Evolutionary conservation across 1,284 basidiomycete species (phyloP).

Genomic region (Phenoliferia sp.): DNA sequence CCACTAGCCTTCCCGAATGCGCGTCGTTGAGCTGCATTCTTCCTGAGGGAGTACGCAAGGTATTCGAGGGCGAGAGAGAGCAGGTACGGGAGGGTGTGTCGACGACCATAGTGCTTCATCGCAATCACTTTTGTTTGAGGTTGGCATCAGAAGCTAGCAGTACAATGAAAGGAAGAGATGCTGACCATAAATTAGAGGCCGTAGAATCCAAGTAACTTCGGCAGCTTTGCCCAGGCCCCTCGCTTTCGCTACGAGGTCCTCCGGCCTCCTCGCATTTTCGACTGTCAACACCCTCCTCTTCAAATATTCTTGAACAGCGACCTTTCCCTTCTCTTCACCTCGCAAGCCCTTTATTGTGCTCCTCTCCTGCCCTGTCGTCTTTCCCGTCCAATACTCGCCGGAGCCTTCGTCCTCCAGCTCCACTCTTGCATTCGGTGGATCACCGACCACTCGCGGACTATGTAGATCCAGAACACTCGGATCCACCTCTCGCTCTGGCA

Average conservation of each 20-base stretch:
- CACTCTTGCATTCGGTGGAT: not conserved
- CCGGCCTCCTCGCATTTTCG: slow-evolving; percentile 36
- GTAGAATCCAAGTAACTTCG: slow-evolving; percentile 40
- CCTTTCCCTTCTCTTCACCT: slow-evolving; percentile 10
- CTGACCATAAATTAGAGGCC: slow-evolving; percentile 41
- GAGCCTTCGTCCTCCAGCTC: slow-evolving; percentile 12
- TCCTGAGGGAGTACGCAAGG: slow-evolving; percentile 36
- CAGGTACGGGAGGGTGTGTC: slow-evolving; percentile 38
- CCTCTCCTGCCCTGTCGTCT: slow-evolving; percentile 26
- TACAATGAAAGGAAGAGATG: not conserved
- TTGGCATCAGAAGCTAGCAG: not conserved
- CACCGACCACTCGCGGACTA: slow-evolving; percentile 12
- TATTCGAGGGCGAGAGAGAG: slow-evolving; percentile 40
- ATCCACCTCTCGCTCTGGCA: slow-evolving; percentile 38
- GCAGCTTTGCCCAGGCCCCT: slow-evolving; percentile 31
- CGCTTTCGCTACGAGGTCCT: slow-evolving; percentile 35
- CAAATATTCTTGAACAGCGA: slow-evolving; percentile 35
- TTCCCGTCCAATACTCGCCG: slow-evolving; percentile 33
- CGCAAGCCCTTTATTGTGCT: slow-evolving; percentile 31
- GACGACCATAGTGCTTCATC: slow-evolving; percentile 36
- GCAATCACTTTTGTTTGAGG: slow-evolving; percentile 28
- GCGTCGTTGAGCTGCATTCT: slow-evolving; percentile 12
- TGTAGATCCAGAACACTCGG: slow-evolving; percentile 28
- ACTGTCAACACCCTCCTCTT: slow-evolving; percentile 34
- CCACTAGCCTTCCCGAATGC: slow-evolving; percentile 18